phyloP scores from a whole-genome alignment of 176 grass and related monocot genomes.

The Rhynchospora tenuis region DNA sequence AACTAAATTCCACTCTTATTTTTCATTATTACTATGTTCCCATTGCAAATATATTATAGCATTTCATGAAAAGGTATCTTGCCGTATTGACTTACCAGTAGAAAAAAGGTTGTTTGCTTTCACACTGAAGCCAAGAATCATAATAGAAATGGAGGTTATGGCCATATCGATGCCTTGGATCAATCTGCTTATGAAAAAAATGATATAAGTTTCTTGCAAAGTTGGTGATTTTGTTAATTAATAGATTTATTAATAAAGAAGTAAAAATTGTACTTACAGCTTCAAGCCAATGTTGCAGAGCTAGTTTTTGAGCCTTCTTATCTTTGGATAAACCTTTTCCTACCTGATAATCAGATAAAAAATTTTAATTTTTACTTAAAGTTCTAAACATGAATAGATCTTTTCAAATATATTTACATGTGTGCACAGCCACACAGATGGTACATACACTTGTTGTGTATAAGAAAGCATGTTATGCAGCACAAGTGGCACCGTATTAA shows the following conservation, averaged over 20 bases:
- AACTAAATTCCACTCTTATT: background rate
- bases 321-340: constrained; percentile 79
- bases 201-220: background rate
- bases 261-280: constrained; percentile 37
- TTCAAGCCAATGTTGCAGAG: constrained; percentile 83
- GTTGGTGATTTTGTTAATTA: background rate
- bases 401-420: background rate
- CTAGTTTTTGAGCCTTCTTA: constrained; percentile 70
- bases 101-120: constrained; percentile 95
- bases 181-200: constrained; percentile 53
- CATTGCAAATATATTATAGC: too few species aligned
- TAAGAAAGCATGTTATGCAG: background rate
- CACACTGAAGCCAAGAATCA: constrained; percentile 68
- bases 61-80: background rate
- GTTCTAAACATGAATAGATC: background rate
- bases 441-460: too few species aligned
- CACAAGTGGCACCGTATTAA: background rate
- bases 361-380: background rate
- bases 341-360: constrained; percentile 33
- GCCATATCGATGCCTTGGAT: constrained; percentile 85
- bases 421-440: too few species aligned
- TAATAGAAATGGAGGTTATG: constrained; percentile 95
- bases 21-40: background rate
- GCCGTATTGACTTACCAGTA: constrained; percentile 53
- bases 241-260: background rate